A percentile compares a stretch with the other conserved stretches of the same genome.
phyloP scores from a whole-genome alignment of 257 asterid genomes.

The Petrea volubilis region DNA sequence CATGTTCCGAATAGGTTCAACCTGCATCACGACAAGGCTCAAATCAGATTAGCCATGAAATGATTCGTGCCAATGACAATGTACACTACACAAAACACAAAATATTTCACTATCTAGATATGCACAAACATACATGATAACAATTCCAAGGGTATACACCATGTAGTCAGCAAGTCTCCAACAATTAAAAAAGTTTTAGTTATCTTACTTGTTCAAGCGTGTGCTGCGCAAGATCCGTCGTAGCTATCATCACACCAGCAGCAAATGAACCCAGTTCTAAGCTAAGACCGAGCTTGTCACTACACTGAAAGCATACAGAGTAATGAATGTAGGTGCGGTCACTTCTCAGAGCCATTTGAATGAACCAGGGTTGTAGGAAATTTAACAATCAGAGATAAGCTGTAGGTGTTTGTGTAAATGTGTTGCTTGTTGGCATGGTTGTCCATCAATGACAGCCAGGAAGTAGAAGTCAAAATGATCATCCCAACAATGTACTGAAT shows the following conservation, averaged over 20 bases:
- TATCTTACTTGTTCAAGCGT: slow-evolving; percentile 87
- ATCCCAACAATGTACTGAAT: neutral
- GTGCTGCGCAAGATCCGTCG: slow-evolving; percentile 97
- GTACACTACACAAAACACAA: neutral
- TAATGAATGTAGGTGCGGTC: slow-evolving; percentile 22
- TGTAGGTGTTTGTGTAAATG: neutral
- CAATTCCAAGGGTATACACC: neutral
- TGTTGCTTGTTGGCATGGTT: neutral
- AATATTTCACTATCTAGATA: neutral
- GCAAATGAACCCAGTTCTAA: slow-evolving; percentile 99
- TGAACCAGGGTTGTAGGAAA: neutral
- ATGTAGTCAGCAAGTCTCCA: neutral
- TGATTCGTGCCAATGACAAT: neutral
- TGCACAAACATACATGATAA: slow-evolving; percentile 8
- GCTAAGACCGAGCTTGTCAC: slow-evolving; percentile 99
- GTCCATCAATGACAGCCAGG: neutral
- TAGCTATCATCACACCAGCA: slow-evolving; percentile 99
- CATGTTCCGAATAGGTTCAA: slow-evolving; percentile 95
- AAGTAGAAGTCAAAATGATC: neutral
- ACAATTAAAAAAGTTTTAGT: neutral
- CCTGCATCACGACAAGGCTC: slow-evolving; percentile 52
- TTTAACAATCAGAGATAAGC: neutral
- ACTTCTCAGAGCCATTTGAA: neutral
- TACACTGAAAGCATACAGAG: slow-evolving; percentile 74
- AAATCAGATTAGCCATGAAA: slow-evolving; percentile 27